These are phyloP conservation scores for Aureobasidium sp. DNA, from an alignment of 2,329 filamentous ascomycete genomes.

Conservation along the genomic window DNA sequence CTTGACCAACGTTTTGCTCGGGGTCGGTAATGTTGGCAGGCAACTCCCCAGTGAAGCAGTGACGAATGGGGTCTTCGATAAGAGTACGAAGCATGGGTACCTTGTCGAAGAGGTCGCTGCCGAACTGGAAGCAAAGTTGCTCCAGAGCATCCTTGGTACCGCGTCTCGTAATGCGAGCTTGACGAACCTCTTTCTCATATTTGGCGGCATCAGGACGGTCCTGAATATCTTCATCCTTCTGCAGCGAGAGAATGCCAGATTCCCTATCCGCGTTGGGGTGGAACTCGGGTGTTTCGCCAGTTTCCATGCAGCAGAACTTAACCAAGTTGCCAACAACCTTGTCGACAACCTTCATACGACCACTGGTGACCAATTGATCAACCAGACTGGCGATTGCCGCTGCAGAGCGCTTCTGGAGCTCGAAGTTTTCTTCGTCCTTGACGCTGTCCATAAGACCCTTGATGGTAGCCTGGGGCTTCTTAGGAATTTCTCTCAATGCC, in stretches of 20 bases:
- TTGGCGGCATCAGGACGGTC: slow-evolving; percentile 87
- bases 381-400: slow-evolving; percentile 77
- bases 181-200: slow-evolving; percentile 82
- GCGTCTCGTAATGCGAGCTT: slow-evolving; percentile 80
- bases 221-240: slow-evolving; percentile 92
- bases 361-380: slow-evolving; percentile 73
- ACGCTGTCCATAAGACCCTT: slow-evolving; percentile 98
- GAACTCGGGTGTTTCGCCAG: slow-evolving; percentile 95
- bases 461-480: slow-evolving; percentile 88
- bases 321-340: slow-evolving; percentile 94
- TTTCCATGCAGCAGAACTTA: slow-evolving; percentile 97
- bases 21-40: slow-evolving; percentile 68
- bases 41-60: slow-evolving; percentile 62
- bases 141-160: slow-evolving; percentile 93
- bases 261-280: slow-evolving; percentile 72
- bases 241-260: slow-evolving; percentile 79
- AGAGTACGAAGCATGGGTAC: slow-evolving; percentile 75
- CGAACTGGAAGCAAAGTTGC: slow-evolving; percentile 75
- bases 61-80: slow-evolving; percentile 73
- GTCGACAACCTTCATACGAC: slow-evolving; percentile 78
- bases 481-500: slow-evolving; percentile 78
- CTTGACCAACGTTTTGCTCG: slow-evolving; percentile 72
- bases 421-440: slow-evolving; percentile 86
- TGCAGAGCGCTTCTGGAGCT: slow-evolving; percentile 80
- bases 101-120: slow-evolving; percentile 66